Conservation (phyloP, 2,329 filamentous ascomycete genomes). For the Sporothrix schenckii region DNA sequence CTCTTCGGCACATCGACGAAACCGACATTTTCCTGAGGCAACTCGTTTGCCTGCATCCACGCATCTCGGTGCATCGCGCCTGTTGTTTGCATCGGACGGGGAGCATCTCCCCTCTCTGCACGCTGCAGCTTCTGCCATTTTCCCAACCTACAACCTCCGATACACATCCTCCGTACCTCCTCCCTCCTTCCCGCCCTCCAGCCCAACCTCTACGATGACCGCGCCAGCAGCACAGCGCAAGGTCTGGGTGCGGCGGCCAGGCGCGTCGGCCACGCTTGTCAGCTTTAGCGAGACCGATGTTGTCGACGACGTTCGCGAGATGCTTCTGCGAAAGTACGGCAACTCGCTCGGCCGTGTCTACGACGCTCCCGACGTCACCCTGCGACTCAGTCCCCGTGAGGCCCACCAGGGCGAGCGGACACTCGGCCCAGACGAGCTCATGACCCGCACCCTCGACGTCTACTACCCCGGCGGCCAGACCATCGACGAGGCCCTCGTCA, state of each 20-base stretch:
- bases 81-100: not conserved
- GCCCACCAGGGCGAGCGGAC: slow-evolving; percentile 62
- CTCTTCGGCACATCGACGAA: not conserved
- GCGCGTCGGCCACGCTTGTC: slow-evolving; percentile 84
- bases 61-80: not conserved
- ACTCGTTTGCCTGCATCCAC: not conserved
- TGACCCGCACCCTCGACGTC: slow-evolving; percentile 74
- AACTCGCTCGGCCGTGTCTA: slow-evolving; percentile 89
- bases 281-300: slow-evolving; percentile 84
- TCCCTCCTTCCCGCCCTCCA: not conserved
- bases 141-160: not conserved
- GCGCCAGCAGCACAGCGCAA: slow-evolving; percentile 61
- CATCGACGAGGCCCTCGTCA: slow-evolving; percentile 85
- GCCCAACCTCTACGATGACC: slow-evolving; percentile 13
- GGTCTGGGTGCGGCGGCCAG: slow-evolving; percentile 90
- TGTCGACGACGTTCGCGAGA: slow-evolving; percentile 91
- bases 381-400: slow-evolving; percentile 76
- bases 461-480: slow-evolving; percentile 86
- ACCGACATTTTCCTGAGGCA: not conserved
- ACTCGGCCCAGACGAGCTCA: slow-evolving; percentile 83
- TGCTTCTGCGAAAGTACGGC: slow-evolving; percentile 88
- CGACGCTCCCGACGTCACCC: slow-evolving; percentile 84
- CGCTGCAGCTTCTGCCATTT: not conserved
- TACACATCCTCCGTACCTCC: not conserved
- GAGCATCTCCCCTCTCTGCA: slow-evolving; percentile 9